phyloP scores from a whole-genome alignment of 208 protist genomes.

The Trypanosoma avium region DNA sequence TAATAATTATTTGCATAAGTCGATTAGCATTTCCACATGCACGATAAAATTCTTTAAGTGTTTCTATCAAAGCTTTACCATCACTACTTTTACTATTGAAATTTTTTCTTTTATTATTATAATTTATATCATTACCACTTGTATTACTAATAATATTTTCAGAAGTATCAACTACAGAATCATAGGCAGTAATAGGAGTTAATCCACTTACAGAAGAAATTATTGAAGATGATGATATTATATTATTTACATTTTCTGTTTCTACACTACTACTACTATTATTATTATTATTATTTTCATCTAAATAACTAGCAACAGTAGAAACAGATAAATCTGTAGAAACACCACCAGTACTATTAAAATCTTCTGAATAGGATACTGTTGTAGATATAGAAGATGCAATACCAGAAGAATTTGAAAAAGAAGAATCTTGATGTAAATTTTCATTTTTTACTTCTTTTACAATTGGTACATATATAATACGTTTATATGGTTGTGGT shows the following conservation, averaged over 20 bases:
- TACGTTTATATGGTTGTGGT: conserved; percentile 44
- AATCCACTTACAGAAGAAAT: too few relatives aligned
- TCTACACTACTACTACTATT: not conserved
- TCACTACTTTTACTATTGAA: too few relatives aligned
- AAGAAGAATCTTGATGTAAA: not conserved
- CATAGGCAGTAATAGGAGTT: too few relatives aligned
- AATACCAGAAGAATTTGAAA: not conserved
- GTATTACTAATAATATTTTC: not conserved
- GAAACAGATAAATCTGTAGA: conserved; percentile 4
- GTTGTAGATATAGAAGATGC: not conserved
- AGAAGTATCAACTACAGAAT: too few relatives aligned
- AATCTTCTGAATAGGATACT: conserved; percentile 20
- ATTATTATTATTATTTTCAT: not conserved
- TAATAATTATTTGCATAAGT: conserved; percentile 24
- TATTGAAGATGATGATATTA: not conserved
- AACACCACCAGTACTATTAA: conserved; percentile 13
- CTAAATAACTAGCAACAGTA: not conserved
- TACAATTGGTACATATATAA: conserved; percentile 41
- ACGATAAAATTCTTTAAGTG: conserved; percentile 39
- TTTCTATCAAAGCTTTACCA: conserved; percentile 21
- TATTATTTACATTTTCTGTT: not conserved
- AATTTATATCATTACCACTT: not conserved
- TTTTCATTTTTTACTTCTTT: not conserved
- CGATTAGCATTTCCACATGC: conserved; percentile 42
- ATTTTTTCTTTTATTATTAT: not conserved